Evolutionary conservation across 164 flowering plant genomes (phyloP).

Genomic region (Amborella trichopoda): DNA sequence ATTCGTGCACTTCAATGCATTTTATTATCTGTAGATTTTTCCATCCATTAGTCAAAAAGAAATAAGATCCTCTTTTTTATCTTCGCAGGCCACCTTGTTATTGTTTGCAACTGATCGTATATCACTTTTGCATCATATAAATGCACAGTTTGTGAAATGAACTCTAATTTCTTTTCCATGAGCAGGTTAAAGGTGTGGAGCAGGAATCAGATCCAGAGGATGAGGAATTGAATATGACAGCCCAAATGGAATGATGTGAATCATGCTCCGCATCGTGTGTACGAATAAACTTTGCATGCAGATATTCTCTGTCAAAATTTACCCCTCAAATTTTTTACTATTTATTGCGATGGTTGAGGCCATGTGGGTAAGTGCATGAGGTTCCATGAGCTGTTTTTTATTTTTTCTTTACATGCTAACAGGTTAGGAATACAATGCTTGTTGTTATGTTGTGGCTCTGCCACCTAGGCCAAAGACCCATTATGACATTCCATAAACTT

Average conservation of each 20-base stretch:
- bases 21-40: neutral
- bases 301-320: too few species aligned
- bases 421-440: neutral
- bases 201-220: slow-evolving; percentile 67
- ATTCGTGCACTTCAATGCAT: neutral
- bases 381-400: neutral
- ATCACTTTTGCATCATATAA: neutral
- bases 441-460: neutral
- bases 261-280: neutral
- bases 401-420: neutral
- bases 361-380: too few species aligned
- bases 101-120: neutral
- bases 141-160: neutral
- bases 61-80: neutral
- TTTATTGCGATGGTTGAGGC: too few species aligned
- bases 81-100: neutral
- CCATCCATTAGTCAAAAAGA: neutral
- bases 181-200: slow-evolving; percentile 75
- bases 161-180: neutral
- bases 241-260: slow-evolving; percentile 20
- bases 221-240: slow-evolving; percentile 23
- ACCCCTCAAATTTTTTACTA: too few species aligned
- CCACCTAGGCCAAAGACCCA: neutral
- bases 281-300: too few species aligned
- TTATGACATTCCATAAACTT: neutral